Evolutionary conservation across 176 grass and related monocot species (phyloP).

Genomic region (Oryza coarctata): DNA sequence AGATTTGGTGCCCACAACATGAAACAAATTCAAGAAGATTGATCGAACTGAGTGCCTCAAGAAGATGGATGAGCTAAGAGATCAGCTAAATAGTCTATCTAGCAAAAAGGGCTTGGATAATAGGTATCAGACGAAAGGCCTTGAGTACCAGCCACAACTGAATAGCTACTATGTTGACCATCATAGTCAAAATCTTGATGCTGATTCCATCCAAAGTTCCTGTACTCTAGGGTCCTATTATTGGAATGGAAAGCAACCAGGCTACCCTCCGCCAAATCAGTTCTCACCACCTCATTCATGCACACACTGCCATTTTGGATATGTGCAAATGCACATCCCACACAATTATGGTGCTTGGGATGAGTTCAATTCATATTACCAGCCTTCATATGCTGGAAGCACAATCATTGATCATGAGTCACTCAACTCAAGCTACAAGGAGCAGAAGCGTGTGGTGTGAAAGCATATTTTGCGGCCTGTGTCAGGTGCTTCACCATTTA

Average conservation of each 20-base stretch:
- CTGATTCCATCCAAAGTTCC: slow-evolving; percentile 42
- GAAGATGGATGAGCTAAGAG: slow-evolving; percentile 78
- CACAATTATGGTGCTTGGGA: slow-evolving; percentile 33
- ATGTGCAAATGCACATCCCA: slow-evolving; percentile 12
- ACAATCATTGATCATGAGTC: slow-evolving; percentile 46
- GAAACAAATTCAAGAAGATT: slow-evolving; percentile 48
- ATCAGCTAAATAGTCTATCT: slow-evolving; percentile 56
- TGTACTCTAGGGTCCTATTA: slow-evolving; percentile 45
- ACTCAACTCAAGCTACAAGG: slow-evolving; percentile 45
- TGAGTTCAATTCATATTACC: slow-evolving; percentile 48
- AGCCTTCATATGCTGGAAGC: slow-evolving; percentile 58
- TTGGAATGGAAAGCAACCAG: slow-evolving; percentile 35
- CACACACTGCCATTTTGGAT: slow-evolving; percentile 38
- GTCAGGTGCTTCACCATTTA: slow-evolving; percentile 71
- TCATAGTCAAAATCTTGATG: slow-evolving; percentile 44
- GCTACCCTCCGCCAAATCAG: slow-evolving; percentile 31
- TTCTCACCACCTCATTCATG: slow-evolving; percentile 48
- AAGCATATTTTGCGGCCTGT: slow-evolving; percentile 76
- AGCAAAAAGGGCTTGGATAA: slow-evolving; percentile 36
- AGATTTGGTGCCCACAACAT: slow-evolving; percentile 13
- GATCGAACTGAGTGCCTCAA: slow-evolving; percentile 48
- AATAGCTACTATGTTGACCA: slow-evolving; percentile 42
- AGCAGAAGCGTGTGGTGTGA: slow-evolving; percentile 38
- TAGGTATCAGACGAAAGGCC: slow-evolving; percentile 37
- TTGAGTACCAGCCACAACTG: slow-evolving; percentile 39